Percentiles rank a stretch among this genome's conserved stretches.
Evolutionary conservation across 495 filamentous ascomycete genomes (phyloP).

Genomic region (Penicillium canariense): DNA sequence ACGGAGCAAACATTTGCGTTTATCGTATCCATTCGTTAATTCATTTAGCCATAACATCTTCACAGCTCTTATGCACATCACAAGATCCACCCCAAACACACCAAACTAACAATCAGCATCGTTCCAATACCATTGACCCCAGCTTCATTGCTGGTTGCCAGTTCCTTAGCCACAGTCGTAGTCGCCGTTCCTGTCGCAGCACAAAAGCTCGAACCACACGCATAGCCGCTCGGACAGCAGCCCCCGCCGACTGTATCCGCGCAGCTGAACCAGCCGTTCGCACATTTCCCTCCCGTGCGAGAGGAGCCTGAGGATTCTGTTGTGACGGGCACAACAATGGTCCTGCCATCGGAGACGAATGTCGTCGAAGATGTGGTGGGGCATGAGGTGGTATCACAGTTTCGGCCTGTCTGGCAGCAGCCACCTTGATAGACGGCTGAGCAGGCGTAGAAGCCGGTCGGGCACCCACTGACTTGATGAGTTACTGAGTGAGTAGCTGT

Average conservation of each 20-base stretch:
- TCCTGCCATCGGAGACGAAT: constrained; percentile 59
- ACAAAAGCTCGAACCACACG: constrained; percentile 68
- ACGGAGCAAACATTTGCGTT: too few relatives aligned
- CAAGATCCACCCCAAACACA: not conserved
- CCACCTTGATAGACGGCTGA: constrained; percentile 64
- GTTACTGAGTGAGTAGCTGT: constrained; percentile 26
- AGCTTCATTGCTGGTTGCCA: constrained; percentile 20
- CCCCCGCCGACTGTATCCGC: constrained; percentile 62
- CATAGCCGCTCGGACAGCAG: constrained; percentile 76
- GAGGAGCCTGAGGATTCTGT: constrained; percentile 31
- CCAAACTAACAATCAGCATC: constrained; percentile 6
- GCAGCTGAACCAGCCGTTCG: constrained; percentile 76
- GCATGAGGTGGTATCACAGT: constrained; percentile 75
- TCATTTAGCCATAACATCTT: not conserved
- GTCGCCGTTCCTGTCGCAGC: constrained; percentile 50
- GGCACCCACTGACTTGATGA: constrained; percentile 42
- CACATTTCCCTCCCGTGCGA: constrained; percentile 52
- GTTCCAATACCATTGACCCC: not conserved
- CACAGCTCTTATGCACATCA: not conserved
- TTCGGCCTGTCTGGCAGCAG: constrained; percentile 77
- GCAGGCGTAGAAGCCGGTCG: constrained; percentile 75
- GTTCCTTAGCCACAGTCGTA: constrained; percentile 57
- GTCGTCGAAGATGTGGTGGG: constrained; percentile 58
- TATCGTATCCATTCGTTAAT: not conserved
- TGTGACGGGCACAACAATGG: constrained; percentile 61